These are phyloP conservation scores for Salvia rosmarinus DNA, from an alignment of 257 asterid species.

Conservation along the genomic window DNA sequence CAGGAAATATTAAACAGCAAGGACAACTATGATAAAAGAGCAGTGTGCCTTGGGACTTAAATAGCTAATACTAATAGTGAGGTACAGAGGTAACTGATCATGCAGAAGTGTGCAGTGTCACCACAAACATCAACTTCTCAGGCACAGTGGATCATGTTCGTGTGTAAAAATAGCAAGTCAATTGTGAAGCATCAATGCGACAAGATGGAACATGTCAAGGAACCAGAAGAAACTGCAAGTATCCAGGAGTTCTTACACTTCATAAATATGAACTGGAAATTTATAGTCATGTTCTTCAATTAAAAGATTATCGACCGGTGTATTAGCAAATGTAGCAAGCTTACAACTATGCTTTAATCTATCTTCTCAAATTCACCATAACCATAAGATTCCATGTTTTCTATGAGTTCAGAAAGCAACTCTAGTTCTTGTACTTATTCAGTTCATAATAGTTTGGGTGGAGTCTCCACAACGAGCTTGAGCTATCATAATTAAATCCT, in stretches of 20 bases:
- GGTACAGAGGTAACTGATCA: neutral
- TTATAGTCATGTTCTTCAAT: neutral
- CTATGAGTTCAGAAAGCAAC: neutral
- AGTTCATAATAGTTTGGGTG: neutral
- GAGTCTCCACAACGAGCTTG: neutral
- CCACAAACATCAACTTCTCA: neutral
- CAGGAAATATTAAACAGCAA: neutral
- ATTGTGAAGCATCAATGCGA: neutral
- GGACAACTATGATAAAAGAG: conserved; percentile 1
- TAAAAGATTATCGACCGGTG: neutral
- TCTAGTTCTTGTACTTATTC: neutral
- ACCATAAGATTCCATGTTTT: neutral
- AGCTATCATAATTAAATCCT: neutral
- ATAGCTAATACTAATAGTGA: neutral
- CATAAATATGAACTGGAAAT: neutral
- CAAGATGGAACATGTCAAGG: neutral
- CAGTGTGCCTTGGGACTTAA: neutral
- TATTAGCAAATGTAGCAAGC: neutral
- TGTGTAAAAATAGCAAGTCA: neutral
- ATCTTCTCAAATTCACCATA: conserved; percentile 5
- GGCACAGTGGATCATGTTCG: neutral
- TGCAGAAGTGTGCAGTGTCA: neutral
- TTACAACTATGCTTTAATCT: neutral
- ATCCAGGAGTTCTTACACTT: conserved; percentile 15
- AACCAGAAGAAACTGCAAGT: conserved; percentile 11